Base-by-base conservation (phyloP, 352 stramenopile genomes). In the Phytophthora brassicae region DNA sequence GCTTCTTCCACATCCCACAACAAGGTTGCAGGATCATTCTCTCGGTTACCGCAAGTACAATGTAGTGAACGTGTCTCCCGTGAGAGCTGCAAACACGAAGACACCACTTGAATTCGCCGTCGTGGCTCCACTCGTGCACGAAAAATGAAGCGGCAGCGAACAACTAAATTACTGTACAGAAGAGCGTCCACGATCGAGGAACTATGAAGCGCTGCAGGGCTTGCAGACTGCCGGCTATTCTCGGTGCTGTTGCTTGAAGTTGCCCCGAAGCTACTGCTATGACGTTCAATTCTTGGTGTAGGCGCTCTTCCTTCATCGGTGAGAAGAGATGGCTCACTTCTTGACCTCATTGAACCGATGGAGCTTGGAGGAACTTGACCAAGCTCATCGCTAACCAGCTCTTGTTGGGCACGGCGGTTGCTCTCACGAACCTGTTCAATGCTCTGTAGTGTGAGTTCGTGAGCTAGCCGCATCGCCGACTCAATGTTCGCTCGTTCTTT, bases 401-500 rank as follows among this genome's bases (percentile, higher is more conserved):
- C 65, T 57, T 84, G 64, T 17, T 85, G 78, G 3, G 60, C 53
- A 47, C 65, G 59, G 0, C 59, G 69, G 24, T 83, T 81, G 8
- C 56, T 67, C 56, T 94, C 84, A 3, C 84, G 75, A 16, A 90
- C 72, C 35, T 79, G 72, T 19, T 90, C 78, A 45, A 92, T 89
- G 52, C 82, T 92, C 48, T 92, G 84, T 1, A 80, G 53, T 9
- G 82, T 88, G 9, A 94, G 72, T 31, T 94, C 81, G 29, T 86
- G 81, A 17, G 80, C 85, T 23, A 94, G 54, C 12, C 79, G 71
- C 73, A 94, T 89, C 13, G 85, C 85, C 22, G 83, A 91, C 48
- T 94, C 82, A 39, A 94, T 94, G 41, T 94, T 94, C 6, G 85
- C 64, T 28, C 85, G 77, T 59, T 94, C 81, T 41, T 88, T 87